Base-by-base conservation (phyloP, 2,329 filamentous ascomycete genomes). In the Elsinoe fawcettii region DNA sequence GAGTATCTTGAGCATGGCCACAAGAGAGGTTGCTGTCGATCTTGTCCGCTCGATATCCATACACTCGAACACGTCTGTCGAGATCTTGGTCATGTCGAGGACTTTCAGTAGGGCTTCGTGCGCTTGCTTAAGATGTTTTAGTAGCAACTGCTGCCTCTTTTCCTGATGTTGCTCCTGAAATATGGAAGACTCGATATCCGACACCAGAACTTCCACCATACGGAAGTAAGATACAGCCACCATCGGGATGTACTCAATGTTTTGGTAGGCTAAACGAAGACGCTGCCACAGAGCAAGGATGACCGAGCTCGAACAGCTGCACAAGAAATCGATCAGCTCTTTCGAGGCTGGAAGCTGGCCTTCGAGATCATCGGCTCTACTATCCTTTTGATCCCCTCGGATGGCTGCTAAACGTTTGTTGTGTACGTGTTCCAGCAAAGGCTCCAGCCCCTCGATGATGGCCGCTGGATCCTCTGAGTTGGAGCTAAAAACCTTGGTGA, bases 401-500 rank as follows among this genome's bases (percentile, higher is more conserved):
- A n/a, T 5, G 34, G 14, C 34, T 7, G 34, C n/a, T 25, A 7
- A 12, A 27, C n/a, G 12, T 20, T n/a, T 8, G 8, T n/a, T 56
- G 46, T 84, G 81, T 0, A 83, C 77, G 3, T 79, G 74, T 61
- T 96, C 92, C 4, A 99, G 76, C 8, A 99, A 87, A 3, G 93
- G 93, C 66, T 99, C 93, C 34, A 99, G 75, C 25, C 85, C 93
- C 66, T 96, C 90, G 59, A 99, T 96, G 18, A 96, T 83, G 4
- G 85, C 80, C 11, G 92, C 81, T 0, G 92, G 88, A 63, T 96
- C 86, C 47, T 86, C 84, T 59, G 85, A 81, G 58, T 93, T 87
- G 36, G 90, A 85, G 59, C 88, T 87, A 68, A 97, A 97, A 0
- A 99, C 81, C 36, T 85, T 88, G 53, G 90, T 79, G 71, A 99